phyloP scores from a whole-genome alignment of 2,329 filamentous ascomycete species.

The Rugonectria rugulosa region DNA sequence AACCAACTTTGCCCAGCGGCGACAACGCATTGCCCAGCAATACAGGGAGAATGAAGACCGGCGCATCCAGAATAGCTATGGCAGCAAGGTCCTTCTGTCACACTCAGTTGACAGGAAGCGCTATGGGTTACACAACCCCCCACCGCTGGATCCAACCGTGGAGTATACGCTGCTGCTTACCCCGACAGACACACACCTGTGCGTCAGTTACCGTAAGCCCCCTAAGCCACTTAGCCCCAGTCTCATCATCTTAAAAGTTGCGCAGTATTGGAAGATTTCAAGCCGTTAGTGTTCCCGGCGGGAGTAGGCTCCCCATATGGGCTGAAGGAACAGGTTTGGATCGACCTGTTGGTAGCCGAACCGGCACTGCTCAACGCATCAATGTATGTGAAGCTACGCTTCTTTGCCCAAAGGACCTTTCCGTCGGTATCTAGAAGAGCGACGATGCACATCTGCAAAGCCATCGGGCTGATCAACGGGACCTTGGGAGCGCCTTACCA shows the following conservation, averaged over 20 bases:
- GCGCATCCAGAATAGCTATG: background rate
- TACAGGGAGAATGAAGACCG: background rate
- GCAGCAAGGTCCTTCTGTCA: no score
- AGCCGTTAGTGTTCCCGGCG: slow-evolving; percentile 25
- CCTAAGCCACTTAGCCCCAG: background rate
- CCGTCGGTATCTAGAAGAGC: background rate
- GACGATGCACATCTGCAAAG: slow-evolving; percentile 12
- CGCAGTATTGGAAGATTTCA: slow-evolving; percentile 24
- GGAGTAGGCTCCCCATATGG: slow-evolving; percentile 7
- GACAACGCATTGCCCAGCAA: slow-evolving; percentile 18
- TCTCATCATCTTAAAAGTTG: background rate
- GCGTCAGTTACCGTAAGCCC: slow-evolving; percentile 2
- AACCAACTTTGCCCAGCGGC: slow-evolving; percentile 28
- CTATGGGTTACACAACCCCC: background rate
- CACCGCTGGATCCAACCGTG: background rate
- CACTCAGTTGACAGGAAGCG: no score
- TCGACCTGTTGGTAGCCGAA: slow-evolving; percentile 27
- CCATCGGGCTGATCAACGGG: slow-evolving; percentile 27
- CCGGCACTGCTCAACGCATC: slow-evolving; percentile 38
- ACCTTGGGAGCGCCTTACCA: slow-evolving; percentile 5
- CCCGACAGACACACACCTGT: background rate
- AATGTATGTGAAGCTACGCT: slow-evolving; percentile 25
- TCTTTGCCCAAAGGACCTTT: background rate
- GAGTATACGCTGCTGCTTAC: background rate
- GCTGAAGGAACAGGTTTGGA: slow-evolving; percentile 23